phyloP scores from a whole-genome alignment of 805 yeast species.

The Candida adriatica region DNA sequence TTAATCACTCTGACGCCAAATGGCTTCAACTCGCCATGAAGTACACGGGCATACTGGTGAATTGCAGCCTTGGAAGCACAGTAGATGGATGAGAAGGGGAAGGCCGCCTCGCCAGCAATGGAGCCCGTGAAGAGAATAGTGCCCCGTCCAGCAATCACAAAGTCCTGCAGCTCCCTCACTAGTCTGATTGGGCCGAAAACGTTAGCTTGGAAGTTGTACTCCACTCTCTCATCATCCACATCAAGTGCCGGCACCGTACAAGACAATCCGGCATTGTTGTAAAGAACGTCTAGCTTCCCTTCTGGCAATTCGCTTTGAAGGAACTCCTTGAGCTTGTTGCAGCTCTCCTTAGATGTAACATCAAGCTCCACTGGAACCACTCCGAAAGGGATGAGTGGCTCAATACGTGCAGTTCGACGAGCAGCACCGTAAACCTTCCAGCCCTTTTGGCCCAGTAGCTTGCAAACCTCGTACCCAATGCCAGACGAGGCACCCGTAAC shows the following conservation, averaged over 20 bases:
- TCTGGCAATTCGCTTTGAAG: slow-evolving; percentile 36
- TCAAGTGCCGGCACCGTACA: slow-evolving; percentile 69
- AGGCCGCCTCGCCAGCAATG: slow-evolving; percentile 53
- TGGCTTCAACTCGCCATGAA: slow-evolving; percentile 63
- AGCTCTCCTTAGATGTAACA: slow-evolving; percentile 45
- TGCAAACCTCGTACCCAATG: slow-evolving; percentile 43
- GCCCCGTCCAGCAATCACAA: slow-evolving; percentile 59
- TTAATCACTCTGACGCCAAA: slow-evolving; percentile 67
- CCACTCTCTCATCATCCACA: slow-evolving; percentile 46
- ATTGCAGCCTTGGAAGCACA: slow-evolving; percentile 70
- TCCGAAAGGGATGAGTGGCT: slow-evolving; percentile 34
- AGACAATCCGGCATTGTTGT: slow-evolving; percentile 73
- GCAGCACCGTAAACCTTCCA: slow-evolving; percentile 69
- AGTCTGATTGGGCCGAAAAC: slow-evolving; percentile 64
- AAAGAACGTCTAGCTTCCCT: slow-evolving; percentile 50
- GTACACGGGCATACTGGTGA: slow-evolving; percentile 58
- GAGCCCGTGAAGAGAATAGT: slow-evolving; percentile 72
- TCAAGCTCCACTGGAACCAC: slow-evolving; percentile 47
- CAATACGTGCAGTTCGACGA: slow-evolving; percentile 57
- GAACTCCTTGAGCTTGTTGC: slow-evolving; percentile 34
- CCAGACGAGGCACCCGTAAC: slow-evolving; percentile 55
- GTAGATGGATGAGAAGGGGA: slow-evolving; percentile 67
- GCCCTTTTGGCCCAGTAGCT: slow-evolving; percentile 44
- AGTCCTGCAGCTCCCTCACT: slow-evolving; percentile 48
- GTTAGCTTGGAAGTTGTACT: slow-evolving; percentile 54